These are phyloP conservation scores for Albifimbria verrucaria DNA, from an alignment of 2,329 filamentous ascomycete species.

Conservation along the genomic window DNA sequence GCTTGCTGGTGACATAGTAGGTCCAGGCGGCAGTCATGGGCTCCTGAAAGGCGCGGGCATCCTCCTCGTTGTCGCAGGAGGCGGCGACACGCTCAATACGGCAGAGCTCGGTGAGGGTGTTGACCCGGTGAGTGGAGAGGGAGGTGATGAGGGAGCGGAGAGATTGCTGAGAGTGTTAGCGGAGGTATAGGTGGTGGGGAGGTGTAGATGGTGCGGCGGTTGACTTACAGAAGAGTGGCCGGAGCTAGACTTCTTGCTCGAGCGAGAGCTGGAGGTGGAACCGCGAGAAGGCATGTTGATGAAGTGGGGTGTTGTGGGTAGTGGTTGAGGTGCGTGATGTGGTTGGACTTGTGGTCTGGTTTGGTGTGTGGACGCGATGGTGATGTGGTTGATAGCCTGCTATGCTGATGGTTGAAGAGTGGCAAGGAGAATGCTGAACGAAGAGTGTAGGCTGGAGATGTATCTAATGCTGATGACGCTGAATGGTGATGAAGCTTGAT, in stretches of 20 bases:
- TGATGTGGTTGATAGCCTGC: no score
- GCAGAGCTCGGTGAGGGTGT: slow-evolving; percentile 69
- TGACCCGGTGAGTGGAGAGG: slow-evolving; percentile 64
- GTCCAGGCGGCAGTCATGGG: slow-evolving; percentile 71
- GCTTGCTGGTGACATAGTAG: slow-evolving; percentile 68
- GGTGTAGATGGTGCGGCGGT: slow-evolving; percentile 40
- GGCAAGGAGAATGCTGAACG: no score
- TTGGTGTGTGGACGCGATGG: background rate
- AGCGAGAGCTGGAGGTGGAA: slow-evolving; percentile 6
- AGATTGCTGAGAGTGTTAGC: slow-evolving; percentile 69
- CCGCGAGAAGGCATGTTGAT: slow-evolving; percentile 8
- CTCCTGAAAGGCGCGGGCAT: slow-evolving; percentile 53
- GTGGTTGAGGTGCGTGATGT: background rate
- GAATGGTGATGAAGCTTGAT: no score
- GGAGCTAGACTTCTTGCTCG: slow-evolving; percentile 4
- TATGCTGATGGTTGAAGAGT: no score
- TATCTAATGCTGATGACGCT: no score
- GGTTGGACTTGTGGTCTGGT: background rate
- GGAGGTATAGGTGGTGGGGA: slow-evolving; percentile 45
- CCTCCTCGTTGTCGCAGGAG: slow-evolving; percentile 52
- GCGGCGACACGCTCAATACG: slow-evolving; percentile 67
- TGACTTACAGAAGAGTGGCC: slow-evolving; percentile 5
- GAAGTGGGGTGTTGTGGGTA: background rate
- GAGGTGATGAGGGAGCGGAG: slow-evolving; percentile 56
- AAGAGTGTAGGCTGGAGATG: no score